Conservation (phyloP, 2,329 filamentous ascomycete species). For the Monascus ruber region DNA sequence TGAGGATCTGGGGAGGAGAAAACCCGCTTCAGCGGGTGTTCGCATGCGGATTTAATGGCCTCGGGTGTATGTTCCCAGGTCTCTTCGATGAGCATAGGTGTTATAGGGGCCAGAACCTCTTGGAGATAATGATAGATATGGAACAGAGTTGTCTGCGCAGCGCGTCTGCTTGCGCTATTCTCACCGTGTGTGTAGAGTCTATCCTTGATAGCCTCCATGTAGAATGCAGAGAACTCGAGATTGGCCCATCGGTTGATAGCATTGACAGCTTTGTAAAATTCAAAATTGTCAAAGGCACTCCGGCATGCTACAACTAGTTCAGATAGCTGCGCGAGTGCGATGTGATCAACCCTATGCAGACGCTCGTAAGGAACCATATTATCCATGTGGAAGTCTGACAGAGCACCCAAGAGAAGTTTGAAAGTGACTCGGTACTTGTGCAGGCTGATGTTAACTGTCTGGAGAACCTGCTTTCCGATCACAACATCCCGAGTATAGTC, state of each 20-base stretch:
- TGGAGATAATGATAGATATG: slow-evolving; percentile 61
- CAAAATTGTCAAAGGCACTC: slow-evolving; percentile 55
- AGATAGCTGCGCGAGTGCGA: slow-evolving; percentile 65
- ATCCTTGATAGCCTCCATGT: slow-evolving; percentile 87
- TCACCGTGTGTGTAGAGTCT: slow-evolving; percentile 73
- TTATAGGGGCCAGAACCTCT: slow-evolving; percentile 69
- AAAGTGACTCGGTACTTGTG: slow-evolving; percentile 82
- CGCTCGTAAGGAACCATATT: slow-evolving; percentile 30
- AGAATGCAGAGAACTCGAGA: slow-evolving; percentile 79
- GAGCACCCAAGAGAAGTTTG: slow-evolving; percentile 77
- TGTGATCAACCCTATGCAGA: slow-evolving; percentile 54
- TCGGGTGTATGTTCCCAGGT: slow-evolving; percentile 67
- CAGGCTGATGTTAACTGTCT: slow-evolving; percentile 62
- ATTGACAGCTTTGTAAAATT: slow-evolving; percentile 70
- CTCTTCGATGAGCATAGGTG: slow-evolving; percentile 76
- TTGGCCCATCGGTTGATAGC: slow-evolving; percentile 71
- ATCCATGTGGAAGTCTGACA: slow-evolving; percentile 45
- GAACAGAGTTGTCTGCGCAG: slow-evolving; percentile 46
- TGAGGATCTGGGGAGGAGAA: slow-evolving; percentile 17
- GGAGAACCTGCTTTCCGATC: slow-evolving; percentile 66
- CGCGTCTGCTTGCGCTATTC: slow-evolving; percentile 47
- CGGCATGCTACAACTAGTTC: slow-evolving; percentile 55
- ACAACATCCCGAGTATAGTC: slow-evolving; percentile 85
- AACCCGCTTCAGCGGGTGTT: slow-evolving; percentile 34
- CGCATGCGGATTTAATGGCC: slow-evolving; percentile 44